Conservation (phyloP, 176 grass and related monocot genomes). For the Phoenix dactylifera region DNA sequence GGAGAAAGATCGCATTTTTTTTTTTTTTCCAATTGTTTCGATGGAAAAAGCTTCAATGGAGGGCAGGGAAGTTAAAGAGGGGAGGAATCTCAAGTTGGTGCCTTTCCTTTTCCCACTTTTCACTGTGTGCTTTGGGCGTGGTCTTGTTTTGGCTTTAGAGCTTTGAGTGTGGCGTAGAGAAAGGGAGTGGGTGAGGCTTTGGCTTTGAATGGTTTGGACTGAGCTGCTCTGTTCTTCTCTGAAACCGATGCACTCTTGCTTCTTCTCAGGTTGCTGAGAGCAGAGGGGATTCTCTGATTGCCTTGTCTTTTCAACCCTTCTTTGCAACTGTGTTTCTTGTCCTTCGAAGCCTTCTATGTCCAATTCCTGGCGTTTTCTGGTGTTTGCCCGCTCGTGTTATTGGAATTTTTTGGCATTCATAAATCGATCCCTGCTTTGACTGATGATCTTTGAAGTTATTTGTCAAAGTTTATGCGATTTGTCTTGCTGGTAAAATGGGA, state of each 20-base stretch:
- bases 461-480: no score
- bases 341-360: not conserved
- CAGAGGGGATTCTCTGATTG: slow-evolving; percentile 2
- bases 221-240: not conserved
- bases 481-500: no score
- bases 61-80: slow-evolving; percentile 6
- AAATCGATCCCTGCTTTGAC: no score
- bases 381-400: not conserved
- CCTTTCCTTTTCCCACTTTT: slow-evolving; percentile 1
- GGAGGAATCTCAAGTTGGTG: slow-evolving; percentile 12
- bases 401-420: not conserved
- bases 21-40: not conserved
- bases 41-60: slow-evolving; percentile 6
- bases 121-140: not conserved
- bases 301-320: slow-evolving; percentile 15
- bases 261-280: not conserved
- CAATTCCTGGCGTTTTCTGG: not conserved
- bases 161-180: no score
- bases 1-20: not conserved
- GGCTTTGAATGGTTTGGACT: slow-evolving; percentile 6
- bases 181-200: not conserved
- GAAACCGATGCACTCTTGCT: slow-evolving; percentile 4
- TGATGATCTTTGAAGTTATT: no score
- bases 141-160: no score
- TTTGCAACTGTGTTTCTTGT: slow-evolving; percentile 1